Percentiles rank a stretch among this genome's conserved stretches.
Conservation (phyloP, 2,329 filamentous ascomycete genomes). For the Corynespora cassiicola region DNA sequence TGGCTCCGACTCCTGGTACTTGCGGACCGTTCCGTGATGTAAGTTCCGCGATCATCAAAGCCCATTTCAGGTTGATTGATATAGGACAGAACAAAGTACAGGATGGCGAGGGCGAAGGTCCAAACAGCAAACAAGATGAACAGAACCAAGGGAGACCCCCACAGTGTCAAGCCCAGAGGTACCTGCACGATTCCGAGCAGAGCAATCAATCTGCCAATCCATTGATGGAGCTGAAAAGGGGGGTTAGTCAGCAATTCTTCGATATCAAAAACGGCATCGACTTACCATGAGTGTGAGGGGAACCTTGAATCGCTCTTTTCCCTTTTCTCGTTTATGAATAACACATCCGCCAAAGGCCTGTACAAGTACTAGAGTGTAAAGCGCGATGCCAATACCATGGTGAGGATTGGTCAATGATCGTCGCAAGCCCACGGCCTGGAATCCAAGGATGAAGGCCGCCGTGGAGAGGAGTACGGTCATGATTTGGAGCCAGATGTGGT, state of each 20-base stretch:
- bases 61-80: conserved; percentile 63
- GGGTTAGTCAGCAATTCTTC: conserved; percentile 17
- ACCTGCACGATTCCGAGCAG: conserved; percentile 87
- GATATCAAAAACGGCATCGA: not conserved
- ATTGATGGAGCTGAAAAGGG: conserved; percentile 78
- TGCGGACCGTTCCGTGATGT: conserved; percentile 62
- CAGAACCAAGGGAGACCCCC: conserved; percentile 83
- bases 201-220: conserved; percentile 79
- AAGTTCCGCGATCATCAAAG: conserved; percentile 64
- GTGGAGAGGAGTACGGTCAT: conserved; percentile 72
- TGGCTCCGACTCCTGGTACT: conserved; percentile 47
- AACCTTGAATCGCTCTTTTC: conserved; percentile 59
- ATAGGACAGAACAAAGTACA: conserved; percentile 84
- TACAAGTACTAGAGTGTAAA: conserved; percentile 75
- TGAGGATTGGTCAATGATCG: conserved; percentile 81
- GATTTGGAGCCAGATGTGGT: conserved; percentile 78
- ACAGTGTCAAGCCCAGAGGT: conserved; percentile 86
- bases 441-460: conserved; percentile 76
- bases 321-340: conserved; percentile 63
- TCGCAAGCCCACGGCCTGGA: conserved; percentile 76
- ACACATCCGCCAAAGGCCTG: conserved; percentile 75
- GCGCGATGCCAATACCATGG: conserved; percentile 81
- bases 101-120: conserved; percentile 72
- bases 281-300: conserved; percentile 65
- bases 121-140: conserved; percentile 88